phyloP scores from a whole-genome alignment of 345 rosid species.

The Populus deltoides region DNA sequence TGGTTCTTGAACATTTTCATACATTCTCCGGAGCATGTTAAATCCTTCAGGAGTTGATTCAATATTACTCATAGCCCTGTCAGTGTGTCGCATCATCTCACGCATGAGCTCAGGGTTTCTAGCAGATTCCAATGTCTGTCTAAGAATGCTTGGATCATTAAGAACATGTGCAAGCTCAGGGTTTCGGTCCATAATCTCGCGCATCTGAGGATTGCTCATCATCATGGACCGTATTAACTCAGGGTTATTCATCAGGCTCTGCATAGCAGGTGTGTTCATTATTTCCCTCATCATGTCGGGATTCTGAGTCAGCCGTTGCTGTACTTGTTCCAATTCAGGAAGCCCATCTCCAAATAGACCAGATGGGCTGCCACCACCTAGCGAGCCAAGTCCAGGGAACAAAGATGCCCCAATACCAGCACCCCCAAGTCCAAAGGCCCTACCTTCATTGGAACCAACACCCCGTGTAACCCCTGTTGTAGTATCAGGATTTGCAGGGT shows the following conservation, averaged over 20 bases:
- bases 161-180: slow-evolving; percentile 82
- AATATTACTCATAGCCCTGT: slow-evolving; percentile 79
- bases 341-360: slow-evolving; percentile 54
- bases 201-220: slow-evolving; percentile 81
- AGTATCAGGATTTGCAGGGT: slow-evolving; percentile 31
- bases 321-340: slow-evolving; percentile 68
- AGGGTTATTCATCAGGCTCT: slow-evolving; percentile 72
- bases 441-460: slow-evolving; percentile 53
- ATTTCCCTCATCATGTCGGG: slow-evolving; percentile 76
- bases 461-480: slow-evolving; percentile 42
- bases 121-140: slow-evolving; percentile 74
- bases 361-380: slow-evolving; percentile 39
- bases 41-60: slow-evolving; percentile 80
- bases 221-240: slow-evolving; percentile 66
- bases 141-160: slow-evolving; percentile 68
- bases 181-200: slow-evolving; percentile 77
- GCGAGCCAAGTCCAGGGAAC: slow-evolving; percentile 67
- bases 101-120: slow-evolving; percentile 90
- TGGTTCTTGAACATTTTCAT: slow-evolving; percentile 85
- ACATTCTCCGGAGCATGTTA: slow-evolving; percentile 84
- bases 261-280: slow-evolving; percentile 74
- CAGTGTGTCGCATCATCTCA: slow-evolving; percentile 81
- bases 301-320: slow-evolving; percentile 66
- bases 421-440: slow-evolving; percentile 37
- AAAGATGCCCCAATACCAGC: slow-evolving; percentile 47